phyloP scores from a whole-genome alignment of 805 yeast species.

The Schizosaccharomyces cryophilus region DNA sequence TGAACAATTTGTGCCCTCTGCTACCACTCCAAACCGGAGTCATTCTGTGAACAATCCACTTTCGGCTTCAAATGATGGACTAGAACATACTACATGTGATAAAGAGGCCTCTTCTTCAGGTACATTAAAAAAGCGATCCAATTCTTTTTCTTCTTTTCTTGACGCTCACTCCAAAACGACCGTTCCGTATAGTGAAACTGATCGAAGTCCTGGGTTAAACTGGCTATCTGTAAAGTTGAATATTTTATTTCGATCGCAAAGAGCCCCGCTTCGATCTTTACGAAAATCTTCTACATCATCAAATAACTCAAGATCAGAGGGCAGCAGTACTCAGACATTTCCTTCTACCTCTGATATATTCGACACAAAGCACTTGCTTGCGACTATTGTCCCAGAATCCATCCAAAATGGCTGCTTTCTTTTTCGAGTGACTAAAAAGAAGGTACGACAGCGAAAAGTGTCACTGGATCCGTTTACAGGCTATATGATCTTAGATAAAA shows the following conservation, averaged over 20 bases:
- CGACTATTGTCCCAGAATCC: slow-evolving; percentile 20
- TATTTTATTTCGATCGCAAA: neutral
- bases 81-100: too few species aligned
- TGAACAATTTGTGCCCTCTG: too few species aligned
- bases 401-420: slow-evolving; percentile 35
- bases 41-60: too few species aligned
- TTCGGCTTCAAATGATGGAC: too few species aligned
- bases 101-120: neutral
- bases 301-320: too few species aligned
- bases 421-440: slow-evolving; percentile 44
- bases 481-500: slow-evolving; percentile 31
- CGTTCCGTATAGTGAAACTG: neutral
- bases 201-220: neutral
- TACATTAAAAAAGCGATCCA: neutral
- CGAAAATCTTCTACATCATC: too few species aligned
- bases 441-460: slow-evolving; percentile 34
- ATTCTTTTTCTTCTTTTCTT: neutral
- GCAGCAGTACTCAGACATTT: too few species aligned
- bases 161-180: neutral
- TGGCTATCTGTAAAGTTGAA: neutral
- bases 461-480: slow-evolving; percentile 32
- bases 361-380: neutral
- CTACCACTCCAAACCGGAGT: too few species aligned
- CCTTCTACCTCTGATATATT: neutral
- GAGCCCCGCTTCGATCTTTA: neutral